Evolutionary conservation across 371 early-diverging fungal genomes (phyloP), one percentile per base, ranked within the genome.

Genomic region (Circinella minor): DNA sequence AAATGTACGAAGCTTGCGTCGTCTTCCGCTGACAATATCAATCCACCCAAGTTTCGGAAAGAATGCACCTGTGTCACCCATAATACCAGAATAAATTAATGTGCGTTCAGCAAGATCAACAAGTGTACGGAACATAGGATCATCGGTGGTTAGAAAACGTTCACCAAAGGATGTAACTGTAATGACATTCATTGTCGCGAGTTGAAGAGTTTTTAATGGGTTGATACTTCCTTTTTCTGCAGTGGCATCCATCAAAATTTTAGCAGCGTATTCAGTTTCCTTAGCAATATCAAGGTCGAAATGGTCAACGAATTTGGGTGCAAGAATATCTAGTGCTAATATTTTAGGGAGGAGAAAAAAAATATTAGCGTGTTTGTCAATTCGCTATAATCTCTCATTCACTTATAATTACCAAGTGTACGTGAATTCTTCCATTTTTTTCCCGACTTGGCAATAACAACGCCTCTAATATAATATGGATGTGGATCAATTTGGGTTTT

Each of bases 401-500:
- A 2, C 27, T 43, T 43, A 1, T 43, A 43, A 34, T 71, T 71
- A 67, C 71, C 63, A 11, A 65, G 47, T 17, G 67, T 54, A 36
- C 67, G 61, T 14, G 62, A 39, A 17, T 63, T 67, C 34, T 67
- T 66, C 71, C 71, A 71, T 43, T 71, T 54, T 20, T 63, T 66
- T 17, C 67, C 67, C 13, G 55, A 20, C 9, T 54, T 18, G 18
- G 63, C 71, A 6, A 55, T 54, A 27, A 62, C 71, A 15, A 71
- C 36, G 3, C 63, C 67, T 43, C 71, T 71, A 46, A 13, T 43
- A 13, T 34, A 57, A 46, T 14, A 18, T 59, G 66, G 60, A 37
- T 43, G 11, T 9, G 6, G 3, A 11, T 43, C 43, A 43, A 27
- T 43, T 43, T 9, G 43, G 1, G 11, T 43, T 9, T 43, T 11